Evolutionary conservation across 768 basidiomycete genomes (phyloP), one percentile per base, ranked within the genome.

Genomic region (Megacollybia marginata): DNA sequence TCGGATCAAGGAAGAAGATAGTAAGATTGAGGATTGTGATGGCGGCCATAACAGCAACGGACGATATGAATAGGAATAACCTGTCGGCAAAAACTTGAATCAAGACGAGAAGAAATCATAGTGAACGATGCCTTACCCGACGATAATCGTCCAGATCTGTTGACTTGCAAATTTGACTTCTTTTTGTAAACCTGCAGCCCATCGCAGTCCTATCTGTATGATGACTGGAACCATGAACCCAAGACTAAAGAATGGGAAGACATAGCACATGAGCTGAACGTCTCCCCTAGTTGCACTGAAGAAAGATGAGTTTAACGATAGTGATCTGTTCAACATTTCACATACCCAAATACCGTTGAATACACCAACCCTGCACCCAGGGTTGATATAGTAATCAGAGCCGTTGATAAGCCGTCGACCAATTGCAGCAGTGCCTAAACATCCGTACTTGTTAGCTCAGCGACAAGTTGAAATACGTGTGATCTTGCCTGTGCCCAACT

Each of bases 221-320:
- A 60, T 49, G 33, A 54, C 59, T 9, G 62, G 61, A 3, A 62
- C 44, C 15, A 62, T 52, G 42, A 63, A 63, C 23, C 62, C 62
- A 12, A 49, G 50, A 46, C 49, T 54, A 50, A 63, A 63, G 46
- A 63, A 57, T 35, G 59, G 61, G 55, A 63, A 63, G 16, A 52
- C 55, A 48, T 59, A 62, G 47, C 54, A 59, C 61, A 62, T 58
- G 18, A 62, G 55, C 12, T 49, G 56, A 16, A 60, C 48, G 47
- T 62, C 46, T 42, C 61, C 58, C 47, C 62, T 50, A 5, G 52
- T 51, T 20, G 59, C 49, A 32, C 59, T 57, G 10, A 44, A 19
- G 5, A 28, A 28, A 28, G 23, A 28, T 28, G 23, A 28, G 23
- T 28, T 28, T 28, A 28, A 28, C 23, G 23, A 42, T 7, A 47